Evolutionary conservation across 495 filamentous ascomycete genomes (phyloP), one percentile per base, ranked within the genome.

Genomic region (Trichoderma orchidacearum): DNA sequence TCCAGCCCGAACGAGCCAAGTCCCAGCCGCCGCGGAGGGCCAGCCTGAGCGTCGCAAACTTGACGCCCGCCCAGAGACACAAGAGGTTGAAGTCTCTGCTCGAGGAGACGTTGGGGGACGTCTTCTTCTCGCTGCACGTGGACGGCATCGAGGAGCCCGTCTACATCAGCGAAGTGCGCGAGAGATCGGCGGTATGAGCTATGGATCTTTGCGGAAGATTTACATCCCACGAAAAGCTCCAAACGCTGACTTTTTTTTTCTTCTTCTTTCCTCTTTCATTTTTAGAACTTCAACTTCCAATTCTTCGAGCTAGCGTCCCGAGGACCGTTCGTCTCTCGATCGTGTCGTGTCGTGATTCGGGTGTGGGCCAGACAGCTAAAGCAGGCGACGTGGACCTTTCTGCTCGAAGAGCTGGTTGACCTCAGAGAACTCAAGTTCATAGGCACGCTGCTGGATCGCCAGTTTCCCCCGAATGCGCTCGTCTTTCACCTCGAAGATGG

Each of bases 401-500:
- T 96, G 23, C 68, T 96, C 18, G 86, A 92, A 60, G 70, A 93
- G 52, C 77, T 80, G 28, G 67, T 95, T 41, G 74, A 84, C 60
- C 65, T 97, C 36, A 77, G 79, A 25, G 80, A 81, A 0, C 70
- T 98, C 31, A 85, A 89, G 57, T 96, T 87, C 68, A 75, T 96
- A 58, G 90, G 90, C 23, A 87, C 78, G 18, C 67, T 95, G 13
- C 86, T 90, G 54, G 84, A 77, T 66, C 83, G 89, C 34, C 82
- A 86, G n/a, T 80, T 96, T 41, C 88, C 89, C 3, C 72, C 77
- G 0, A 98, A 98, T 66, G 88, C 84, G 56, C 76, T 96, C 21
- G 71, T 97, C 15, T 95, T 96, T 63, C 85, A 92, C 65, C 81
- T 97, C 53, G 70, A 82, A 0, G 93, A 97, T 67, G 93, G 93